phyloP scores from a whole-genome alignment of 148 eudicot genomes.

The Selenicereus undatus region DNA sequence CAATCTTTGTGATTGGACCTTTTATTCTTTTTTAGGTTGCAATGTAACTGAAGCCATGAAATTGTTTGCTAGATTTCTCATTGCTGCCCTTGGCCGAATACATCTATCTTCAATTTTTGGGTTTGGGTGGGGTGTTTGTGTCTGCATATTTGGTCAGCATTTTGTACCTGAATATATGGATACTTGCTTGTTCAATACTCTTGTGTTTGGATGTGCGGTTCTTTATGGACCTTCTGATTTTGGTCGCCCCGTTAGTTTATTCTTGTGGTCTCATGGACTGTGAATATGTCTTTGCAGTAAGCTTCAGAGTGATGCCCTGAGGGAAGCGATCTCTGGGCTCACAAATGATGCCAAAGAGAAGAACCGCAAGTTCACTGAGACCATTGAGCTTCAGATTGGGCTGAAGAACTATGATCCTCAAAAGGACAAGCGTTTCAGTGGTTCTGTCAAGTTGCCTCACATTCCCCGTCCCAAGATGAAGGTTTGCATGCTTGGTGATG shows the following conservation, averaged over 20 bases:
- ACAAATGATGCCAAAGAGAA: slow-evolving; percentile 45
- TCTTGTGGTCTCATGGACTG: neutral
- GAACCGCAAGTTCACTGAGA: slow-evolving; percentile 53
- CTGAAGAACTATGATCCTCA: slow-evolving; percentile 83
- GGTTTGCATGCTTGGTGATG: slow-evolving; percentile 91
- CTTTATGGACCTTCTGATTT: neutral
- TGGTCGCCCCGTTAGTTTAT: neutral
- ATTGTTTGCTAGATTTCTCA: neutral
- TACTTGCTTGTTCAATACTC: neutral
- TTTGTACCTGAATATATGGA: neutral
- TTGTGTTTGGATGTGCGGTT: too few relatives aligned
- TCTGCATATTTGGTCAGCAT: neutral
- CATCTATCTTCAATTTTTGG: too few relatives aligned
- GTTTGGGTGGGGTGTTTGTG: too few relatives aligned
- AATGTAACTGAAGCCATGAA: neutral
- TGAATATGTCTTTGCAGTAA: slow-evolving; percentile 37
- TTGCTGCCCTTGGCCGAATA: neutral
- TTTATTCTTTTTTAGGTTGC: neutral
- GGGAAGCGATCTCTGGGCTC: slow-evolving; percentile 52
- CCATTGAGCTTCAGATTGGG: slow-evolving; percentile 83
- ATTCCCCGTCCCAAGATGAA: slow-evolving; percentile 85
- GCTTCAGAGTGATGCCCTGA: slow-evolving; percentile 57
- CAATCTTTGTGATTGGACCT: too few relatives aligned
- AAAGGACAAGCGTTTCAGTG: slow-evolving; percentile 92
- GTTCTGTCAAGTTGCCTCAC: slow-evolving; percentile 76